Evolutionary conservation across 805 yeast species (phyloP), one percentile per base, ranked within the genome.

Genomic region (Sungouiella thailandica): DNA sequence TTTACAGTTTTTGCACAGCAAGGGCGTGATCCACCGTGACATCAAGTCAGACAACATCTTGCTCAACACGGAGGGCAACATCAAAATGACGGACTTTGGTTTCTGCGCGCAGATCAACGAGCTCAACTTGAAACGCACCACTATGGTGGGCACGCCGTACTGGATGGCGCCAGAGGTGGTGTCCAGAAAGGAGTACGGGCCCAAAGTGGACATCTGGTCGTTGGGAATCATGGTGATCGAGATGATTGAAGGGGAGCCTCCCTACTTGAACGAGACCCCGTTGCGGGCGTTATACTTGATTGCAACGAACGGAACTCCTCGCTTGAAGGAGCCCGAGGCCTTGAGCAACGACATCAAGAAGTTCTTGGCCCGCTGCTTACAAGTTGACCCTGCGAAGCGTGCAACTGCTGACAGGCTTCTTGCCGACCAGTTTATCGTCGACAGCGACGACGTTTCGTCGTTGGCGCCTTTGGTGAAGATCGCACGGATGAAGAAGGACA

Each of bases 141-240:
- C 99, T 4, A 87, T 93, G 95, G 98, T 93, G 12, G 99, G 99
- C 11, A 93, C 99, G 0, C 98, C 99, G 10, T 93, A 93, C 58
- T 93, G 99, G 99, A 93, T 93, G 99, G 99, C 99, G 0, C 99
- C 99, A 1, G 99, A 93, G 58, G 96, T 93, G 34, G 96, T 93
- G 17, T 78, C 89, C 13, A 78, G 94, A 48, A 89, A 88, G 57
- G 96, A 89, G 53, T 93, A 93, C 55, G 98, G 95, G 23, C 93
- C 95, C 30, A 89, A 93, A 56, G 96, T 93, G 28, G 99, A 93
- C 62, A 81, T 93, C 31, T 93, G 99, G 99, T 87, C 96, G 6
- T 65, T 93, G 42, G 98, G 99, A 46, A 93, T 93, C 45, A 93
- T 93, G 97, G 80, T 86, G 14, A 93, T 93, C 51, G 99, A 93